phyloP scores from a whole-genome alignment of 441 rosid genomes.

The Flueggea neowawraea region DNA sequence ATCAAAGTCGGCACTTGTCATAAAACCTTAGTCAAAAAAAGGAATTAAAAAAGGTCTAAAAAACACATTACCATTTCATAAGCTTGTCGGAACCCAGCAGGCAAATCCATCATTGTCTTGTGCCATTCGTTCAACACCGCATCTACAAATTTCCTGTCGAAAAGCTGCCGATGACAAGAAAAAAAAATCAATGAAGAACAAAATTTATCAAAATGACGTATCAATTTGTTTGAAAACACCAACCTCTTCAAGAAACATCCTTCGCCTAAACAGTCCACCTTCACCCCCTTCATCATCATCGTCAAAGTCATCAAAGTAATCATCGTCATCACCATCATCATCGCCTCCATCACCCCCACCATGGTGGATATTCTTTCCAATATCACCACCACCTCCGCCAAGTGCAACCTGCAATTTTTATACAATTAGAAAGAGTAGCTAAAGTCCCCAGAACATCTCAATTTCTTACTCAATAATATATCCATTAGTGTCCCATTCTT shows the following conservation, averaged over 20 bases:
- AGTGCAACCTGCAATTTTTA: constrained; percentile 59
- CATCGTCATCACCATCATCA: constrained; percentile 93
- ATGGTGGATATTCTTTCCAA: constrained; percentile 73
- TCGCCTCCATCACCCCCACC: constrained; percentile 99
- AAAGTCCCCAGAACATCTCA: not conserved
- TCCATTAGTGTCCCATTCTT: too few relatives aligned
- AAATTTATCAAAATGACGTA: constrained; percentile 5
- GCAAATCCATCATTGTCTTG: constrained; percentile 91
- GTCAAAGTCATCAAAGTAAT: constrained; percentile 88
- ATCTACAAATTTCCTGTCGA: constrained; percentile 89
- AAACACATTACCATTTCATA: constrained; percentile 77
- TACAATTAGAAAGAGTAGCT: constrained; percentile 9
- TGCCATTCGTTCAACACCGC: constrained; percentile 98
- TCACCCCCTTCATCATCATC: constrained; percentile 90
- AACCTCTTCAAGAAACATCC: constrained; percentile 90
- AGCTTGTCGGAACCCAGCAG: constrained; percentile 97
- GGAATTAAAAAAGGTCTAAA: constrained; percentile 1
- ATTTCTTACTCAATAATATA: not conserved
- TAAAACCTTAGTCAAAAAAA: not conserved
- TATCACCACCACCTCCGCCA: constrained; percentile 96
- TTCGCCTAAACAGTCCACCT: constrained; percentile 84
- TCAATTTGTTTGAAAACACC: constrained; percentile 2
- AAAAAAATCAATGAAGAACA: constrained; percentile 8
- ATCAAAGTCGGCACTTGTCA: constrained; percentile 16
- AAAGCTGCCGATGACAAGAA: constrained; percentile 51